A percentile compares a stretch with the other conserved stretches of the same genome.
phyloP scores from a whole-genome alignment of 2,329 filamentous ascomycete genomes.

The Xylariaceae sp. region DNA sequence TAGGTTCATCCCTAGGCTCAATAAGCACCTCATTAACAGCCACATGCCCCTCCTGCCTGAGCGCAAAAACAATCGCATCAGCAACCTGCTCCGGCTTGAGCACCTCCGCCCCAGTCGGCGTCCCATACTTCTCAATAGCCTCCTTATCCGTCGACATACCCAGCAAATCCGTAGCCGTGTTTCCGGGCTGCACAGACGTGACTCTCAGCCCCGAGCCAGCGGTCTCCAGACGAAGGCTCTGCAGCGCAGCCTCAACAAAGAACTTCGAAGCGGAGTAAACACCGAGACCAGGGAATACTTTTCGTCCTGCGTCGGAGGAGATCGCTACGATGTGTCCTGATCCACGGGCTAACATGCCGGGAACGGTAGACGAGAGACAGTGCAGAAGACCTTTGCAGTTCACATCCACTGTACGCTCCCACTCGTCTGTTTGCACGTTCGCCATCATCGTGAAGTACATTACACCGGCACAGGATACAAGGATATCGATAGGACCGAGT shows the following conservation, averaged over 20 bases:
- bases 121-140: constrained; percentile 74
- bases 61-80: constrained; percentile 66
- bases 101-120: constrained; percentile 70
- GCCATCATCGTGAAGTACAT: constrained; percentile 92
- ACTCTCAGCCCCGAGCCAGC: constrained; percentile 69
- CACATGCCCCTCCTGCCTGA: constrained; percentile 71
- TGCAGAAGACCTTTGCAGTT: constrained; percentile 82
- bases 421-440: constrained; percentile 68
- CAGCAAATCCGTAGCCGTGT: constrained; percentile 69
- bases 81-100: constrained; percentile 72
- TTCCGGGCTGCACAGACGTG: constrained; percentile 73
- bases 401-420: constrained; percentile 78
- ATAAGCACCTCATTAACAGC: constrained; percentile 78
- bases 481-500: constrained; percentile 70
- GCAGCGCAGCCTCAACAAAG: constrained; percentile 80
- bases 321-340: constrained; percentile 74
- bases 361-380: constrained; percentile 65
- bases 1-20: constrained; percentile 72
- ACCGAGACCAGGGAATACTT: constrained; percentile 76
- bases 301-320: constrained; percentile 76
- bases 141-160: constrained; percentile 72
- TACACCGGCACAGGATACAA: constrained; percentile 77
- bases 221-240: constrained; percentile 70
- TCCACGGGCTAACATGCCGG: constrained; percentile 66
- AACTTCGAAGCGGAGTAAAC: constrained; percentile 83